Conservation (phyloP, 805 yeast genomes). For the Ogataea paraovalis region DNA sequence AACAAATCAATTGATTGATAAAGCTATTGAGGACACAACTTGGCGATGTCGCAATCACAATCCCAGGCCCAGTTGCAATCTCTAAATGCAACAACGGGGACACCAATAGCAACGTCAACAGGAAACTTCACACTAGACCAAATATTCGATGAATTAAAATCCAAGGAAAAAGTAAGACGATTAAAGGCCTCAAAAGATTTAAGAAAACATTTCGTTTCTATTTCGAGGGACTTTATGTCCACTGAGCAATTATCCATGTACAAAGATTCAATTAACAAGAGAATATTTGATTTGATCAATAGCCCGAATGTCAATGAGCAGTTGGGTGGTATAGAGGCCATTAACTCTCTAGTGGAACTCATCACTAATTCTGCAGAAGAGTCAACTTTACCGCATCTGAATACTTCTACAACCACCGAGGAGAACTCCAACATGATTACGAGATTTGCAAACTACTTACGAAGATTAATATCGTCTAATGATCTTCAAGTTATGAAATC, state of each 20-base stretch:
- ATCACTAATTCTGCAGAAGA: slow-evolving; percentile 56
- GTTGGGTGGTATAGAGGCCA: slow-evolving; percentile 88
- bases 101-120: slow-evolving; percentile 6
- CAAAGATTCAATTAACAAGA: slow-evolving; percentile 80
- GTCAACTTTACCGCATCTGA: slow-evolving; percentile 31
- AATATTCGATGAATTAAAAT: slow-evolving; percentile 48
- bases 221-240: slow-evolving; percentile 70
- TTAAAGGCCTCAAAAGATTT: slow-evolving; percentile 65
- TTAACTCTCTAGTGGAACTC: slow-evolving; percentile 80
- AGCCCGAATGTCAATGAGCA: slow-evolving; percentile 67
- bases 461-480: slow-evolving; percentile 74
- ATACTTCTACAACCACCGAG: slow-evolving; percentile 39
- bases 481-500: slow-evolving; percentile 81
- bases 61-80: slow-evolving; percentile 8
- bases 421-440: slow-evolving; percentile 87
- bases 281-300: slow-evolving; percentile 80
- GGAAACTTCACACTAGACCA: slow-evolving; percentile 50
- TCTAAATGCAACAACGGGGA: slow-evolving; percentile 1
- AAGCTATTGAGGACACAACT: neutral
- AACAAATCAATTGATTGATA: no score
- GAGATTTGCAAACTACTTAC: slow-evolving; percentile 82
- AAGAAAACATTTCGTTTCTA: slow-evolving; percentile 60
- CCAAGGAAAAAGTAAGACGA: slow-evolving; percentile 40
- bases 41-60: slow-evolving; percentile 12
- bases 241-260: slow-evolving; percentile 78